Percentiles rank a stretch among this genome's conserved stretches.
Conservation (phyloP, 1,284 basidiomycete species). For the Melampsora americana region DNA sequence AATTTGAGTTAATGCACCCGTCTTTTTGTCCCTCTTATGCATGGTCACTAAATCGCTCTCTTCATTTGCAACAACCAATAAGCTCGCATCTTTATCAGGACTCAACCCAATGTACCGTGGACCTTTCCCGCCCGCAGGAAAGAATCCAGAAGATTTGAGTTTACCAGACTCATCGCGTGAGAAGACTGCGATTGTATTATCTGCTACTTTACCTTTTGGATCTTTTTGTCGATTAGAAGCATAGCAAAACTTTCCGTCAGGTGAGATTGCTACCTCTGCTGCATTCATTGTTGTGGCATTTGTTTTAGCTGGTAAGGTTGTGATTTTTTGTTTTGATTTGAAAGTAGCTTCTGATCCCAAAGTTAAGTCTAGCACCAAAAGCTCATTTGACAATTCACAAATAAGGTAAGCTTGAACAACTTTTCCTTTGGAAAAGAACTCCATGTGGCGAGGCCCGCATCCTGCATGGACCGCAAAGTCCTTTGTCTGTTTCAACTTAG, state of each 20-base stretch:
- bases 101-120: conserved; percentile 22
- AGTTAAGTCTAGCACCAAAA: conserved; percentile 1
- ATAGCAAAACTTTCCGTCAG: conserved; percentile 37
- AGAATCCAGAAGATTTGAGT: not conserved
- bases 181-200: conserved; percentile 24
- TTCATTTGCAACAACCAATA: conserved; percentile 18
- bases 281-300: conserved; percentile 24
- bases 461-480: conserved; percentile 7
- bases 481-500: not conserved
- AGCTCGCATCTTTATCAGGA: conserved; percentile 27
- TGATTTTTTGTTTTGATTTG: not conserved
- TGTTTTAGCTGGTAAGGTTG: not conserved
- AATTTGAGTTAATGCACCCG: conserved; percentile 14
- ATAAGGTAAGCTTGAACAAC: conserved; percentile 4
- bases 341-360: not conserved
- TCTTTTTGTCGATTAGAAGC: conserved; percentile 27
- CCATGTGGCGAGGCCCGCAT: conserved; percentile 34
- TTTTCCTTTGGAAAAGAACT: not conserved
- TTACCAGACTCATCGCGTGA: conserved; percentile 4
- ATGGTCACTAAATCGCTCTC: conserved; percentile 11
- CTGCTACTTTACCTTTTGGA: not conserved
- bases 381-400: conserved; percentile 25
- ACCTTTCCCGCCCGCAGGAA: conserved; percentile 23
- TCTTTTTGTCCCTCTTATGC: conserved; percentile 10
- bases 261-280: conserved; percentile 10